phyloP scores from a whole-genome alignment of 192 early-diverging fungal genomes.

The Helicostylum pulchrum region DNA sequence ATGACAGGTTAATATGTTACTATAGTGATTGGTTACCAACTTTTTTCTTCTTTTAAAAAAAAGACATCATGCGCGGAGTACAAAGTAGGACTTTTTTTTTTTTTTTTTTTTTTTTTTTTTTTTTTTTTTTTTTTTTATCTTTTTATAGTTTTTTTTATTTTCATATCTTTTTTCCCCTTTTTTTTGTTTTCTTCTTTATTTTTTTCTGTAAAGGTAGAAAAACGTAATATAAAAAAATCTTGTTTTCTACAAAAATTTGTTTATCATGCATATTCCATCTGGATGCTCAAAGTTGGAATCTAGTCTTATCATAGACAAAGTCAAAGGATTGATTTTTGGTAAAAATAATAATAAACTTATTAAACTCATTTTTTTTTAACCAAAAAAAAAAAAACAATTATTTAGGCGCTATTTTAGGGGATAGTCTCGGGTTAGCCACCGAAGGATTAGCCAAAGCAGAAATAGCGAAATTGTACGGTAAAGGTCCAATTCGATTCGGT shows the following conservation, averaged over 20 bases:
- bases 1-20: too few relatives aligned
- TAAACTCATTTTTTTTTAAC: not conserved
- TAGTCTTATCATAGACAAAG: slow-evolving; percentile 29
- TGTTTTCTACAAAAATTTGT: not conserved
- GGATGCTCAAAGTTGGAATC: slow-evolving; percentile 32
- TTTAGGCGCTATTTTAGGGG: slow-evolving; percentile 56
- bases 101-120: slow-evolving; percentile 17
- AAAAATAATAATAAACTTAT: not conserved
- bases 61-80: not conserved
- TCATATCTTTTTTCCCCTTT: not conserved
- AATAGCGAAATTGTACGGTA: slow-evolving; percentile 45
- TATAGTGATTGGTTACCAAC: too few relatives aligned
- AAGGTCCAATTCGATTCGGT: slow-evolving; percentile 60
- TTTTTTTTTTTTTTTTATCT: not conserved
- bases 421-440: slow-evolving; percentile 62
- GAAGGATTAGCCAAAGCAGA: slow-evolving; percentile 53
- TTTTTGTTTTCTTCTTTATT: not conserved
- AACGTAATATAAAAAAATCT: not conserved
- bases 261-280: slow-evolving; percentile 34
- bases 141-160: slow-evolving; percentile 11
- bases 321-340: slow-evolving; percentile 41
- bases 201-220: slow-evolving; percentile 20
- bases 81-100: not conserved
- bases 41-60: too few relatives aligned
- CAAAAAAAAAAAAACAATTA: not conserved